Evolutionary conservation across 1,139 yeast genomes (phyloP).

Genomic region (Geotrichum carabidarum): DNA sequence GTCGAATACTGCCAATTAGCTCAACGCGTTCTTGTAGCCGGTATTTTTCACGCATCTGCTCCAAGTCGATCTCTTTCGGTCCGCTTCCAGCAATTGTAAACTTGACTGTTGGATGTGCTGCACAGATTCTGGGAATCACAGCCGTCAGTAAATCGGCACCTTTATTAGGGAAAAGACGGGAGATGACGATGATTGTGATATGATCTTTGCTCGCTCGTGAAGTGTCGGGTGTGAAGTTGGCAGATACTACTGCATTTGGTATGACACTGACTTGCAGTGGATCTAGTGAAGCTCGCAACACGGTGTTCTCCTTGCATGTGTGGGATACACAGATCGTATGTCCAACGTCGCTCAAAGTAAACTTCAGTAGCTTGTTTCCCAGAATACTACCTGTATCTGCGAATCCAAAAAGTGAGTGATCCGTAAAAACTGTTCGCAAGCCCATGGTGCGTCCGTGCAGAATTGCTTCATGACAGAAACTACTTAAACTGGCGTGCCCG

Average conservation of each 20-base stretch:
- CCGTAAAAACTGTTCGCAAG: conserved; percentile 83
- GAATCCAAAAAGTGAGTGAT: conserved; percentile 93
- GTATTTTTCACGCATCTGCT: conserved; percentile 88
- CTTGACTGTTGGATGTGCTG: conserved; percentile 55
- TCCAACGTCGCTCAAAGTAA: conserved; percentile 79
- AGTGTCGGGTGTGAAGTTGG: conserved; percentile 66
- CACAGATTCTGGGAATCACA: conserved; percentile 78
- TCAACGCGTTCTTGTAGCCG: conserved; percentile 84
- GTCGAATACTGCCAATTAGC: conserved; percentile 79
- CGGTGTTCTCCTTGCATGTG: conserved; percentile 94
- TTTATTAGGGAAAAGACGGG: conserved; percentile 89
- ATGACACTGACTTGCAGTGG: conserved; percentile 81
- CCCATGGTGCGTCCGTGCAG: conserved; percentile 94
- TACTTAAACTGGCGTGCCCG: conserved; percentile 88
- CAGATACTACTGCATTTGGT: conserved; percentile 89
- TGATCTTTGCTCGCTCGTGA: conserved; percentile 31
- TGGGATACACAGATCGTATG: conserved; percentile 94
- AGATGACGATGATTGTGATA: conserved; percentile 84
- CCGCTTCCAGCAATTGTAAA: conserved; percentile 96
- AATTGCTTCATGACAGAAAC: conserved; percentile 83
- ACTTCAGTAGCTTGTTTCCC: conserved; percentile 81
- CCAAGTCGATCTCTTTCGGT: conserved; percentile 87
- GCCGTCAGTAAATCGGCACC: conserved; percentile 89
- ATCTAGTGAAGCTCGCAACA: conserved; percentile 74
- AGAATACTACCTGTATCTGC: conserved; percentile 78